phyloP scores from a whole-genome alignment of 495 filamentous ascomycete species.

The Evernia prunastri region DNA sequence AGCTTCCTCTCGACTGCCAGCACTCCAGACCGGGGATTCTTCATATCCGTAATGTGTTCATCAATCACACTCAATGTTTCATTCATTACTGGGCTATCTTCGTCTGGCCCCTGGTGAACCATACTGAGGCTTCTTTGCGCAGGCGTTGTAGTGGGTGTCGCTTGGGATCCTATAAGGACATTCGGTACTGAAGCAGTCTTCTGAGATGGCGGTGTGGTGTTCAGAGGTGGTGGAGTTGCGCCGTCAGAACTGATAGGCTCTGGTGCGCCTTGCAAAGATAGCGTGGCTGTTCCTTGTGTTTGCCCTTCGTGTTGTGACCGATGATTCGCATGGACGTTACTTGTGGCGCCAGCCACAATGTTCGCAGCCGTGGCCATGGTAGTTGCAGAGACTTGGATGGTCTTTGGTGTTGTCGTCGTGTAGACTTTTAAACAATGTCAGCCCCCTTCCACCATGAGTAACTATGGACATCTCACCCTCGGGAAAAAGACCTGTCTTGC shows the following conservation, averaged over 20 bases:
- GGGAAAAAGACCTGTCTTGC: conserved; percentile 78
- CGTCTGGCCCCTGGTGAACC: conserved; percentile 37
- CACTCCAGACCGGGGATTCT: conserved; percentile 59
- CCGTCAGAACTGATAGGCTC: conserved; percentile 14
- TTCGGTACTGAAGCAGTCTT: conserved; percentile 29
- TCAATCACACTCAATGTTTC: conserved; percentile 96
- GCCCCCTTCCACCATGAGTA: neutral
- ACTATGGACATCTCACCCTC: conserved; percentile 55
- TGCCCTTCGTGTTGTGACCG: neutral
- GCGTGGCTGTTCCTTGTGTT: conserved; percentile 6
- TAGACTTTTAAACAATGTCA: conserved; percentile 20
- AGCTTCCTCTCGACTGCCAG: conserved; percentile 46
- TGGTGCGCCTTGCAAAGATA: conserved; percentile 4
- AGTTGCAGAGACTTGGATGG: conserved; percentile 23
- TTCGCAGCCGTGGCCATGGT: conserved; percentile 15
- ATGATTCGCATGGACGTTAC: conserved; percentile 11
- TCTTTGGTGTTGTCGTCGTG: conserved; percentile 33
- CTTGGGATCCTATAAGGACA: conserved; percentile 20
- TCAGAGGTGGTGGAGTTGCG: conserved; percentile 26
- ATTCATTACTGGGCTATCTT: conserved; percentile 82
- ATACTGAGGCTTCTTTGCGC: conserved; percentile 43
- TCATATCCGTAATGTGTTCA: conserved; percentile 94
- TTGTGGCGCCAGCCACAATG: conserved; percentile 7
- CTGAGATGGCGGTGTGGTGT: conserved; percentile 26
- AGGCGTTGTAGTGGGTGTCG: conserved; percentile 1